Evolutionary conservation across 768 basidiomycete genomes (phyloP).

Genomic region (Leccinum rimulosum): DNA sequence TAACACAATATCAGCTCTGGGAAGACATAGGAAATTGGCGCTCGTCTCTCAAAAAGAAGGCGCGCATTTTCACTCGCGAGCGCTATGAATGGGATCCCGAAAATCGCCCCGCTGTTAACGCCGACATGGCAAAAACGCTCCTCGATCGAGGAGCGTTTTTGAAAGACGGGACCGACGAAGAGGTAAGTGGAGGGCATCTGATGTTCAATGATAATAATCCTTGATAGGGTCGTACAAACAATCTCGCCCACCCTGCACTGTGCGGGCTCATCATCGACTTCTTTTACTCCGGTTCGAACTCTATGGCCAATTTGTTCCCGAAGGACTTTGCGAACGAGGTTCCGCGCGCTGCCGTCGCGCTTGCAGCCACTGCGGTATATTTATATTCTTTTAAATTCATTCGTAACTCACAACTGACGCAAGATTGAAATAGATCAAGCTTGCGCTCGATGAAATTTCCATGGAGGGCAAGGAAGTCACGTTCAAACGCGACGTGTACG

Average conservation of each 20-base stretch:
- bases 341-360: neutral
- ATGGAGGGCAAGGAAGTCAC: too few species aligned
- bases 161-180: neutral
- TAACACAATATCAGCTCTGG: neutral
- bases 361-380: neutral
- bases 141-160: neutral
- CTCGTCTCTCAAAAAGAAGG: neutral
- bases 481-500: too few species aligned
- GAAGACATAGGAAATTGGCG: slow-evolving; percentile 5
- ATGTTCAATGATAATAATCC: neutral
- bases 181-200: neutral
- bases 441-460: neutral
- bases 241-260: neutral
- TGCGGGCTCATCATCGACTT: neutral
- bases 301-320: neutral
- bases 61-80: neutral
- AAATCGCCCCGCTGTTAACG: neutral
- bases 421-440: neutral
- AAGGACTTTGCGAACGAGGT: neutral
- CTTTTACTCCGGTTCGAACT: neutral
- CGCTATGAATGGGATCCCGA: slow-evolving; percentile 5
- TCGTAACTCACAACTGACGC: neutral
- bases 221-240: neutral
- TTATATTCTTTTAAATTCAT: neutral
- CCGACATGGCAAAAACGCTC: neutral